Conservation (phyloP, 2,329 filamentous ascomycete species). For the Diaporthe citri region DNA sequence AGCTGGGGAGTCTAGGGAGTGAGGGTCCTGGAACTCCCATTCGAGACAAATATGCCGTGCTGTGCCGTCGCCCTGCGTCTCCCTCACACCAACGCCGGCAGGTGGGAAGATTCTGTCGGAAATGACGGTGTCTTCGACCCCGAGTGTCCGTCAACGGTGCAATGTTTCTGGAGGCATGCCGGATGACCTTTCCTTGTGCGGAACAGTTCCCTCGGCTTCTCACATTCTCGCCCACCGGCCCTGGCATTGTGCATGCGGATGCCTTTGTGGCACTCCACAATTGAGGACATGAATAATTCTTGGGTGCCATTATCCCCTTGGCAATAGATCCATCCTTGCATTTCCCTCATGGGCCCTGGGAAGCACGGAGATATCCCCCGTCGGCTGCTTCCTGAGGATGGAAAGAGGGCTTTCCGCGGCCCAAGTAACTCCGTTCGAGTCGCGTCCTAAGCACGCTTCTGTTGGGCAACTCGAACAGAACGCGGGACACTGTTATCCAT, state of each 20-base stretch:
- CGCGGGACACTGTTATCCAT: no score
- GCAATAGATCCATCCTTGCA: not conserved
- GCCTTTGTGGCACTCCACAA: not conserved
- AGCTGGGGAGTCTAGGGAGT: not conserved
- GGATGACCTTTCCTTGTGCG: not conserved
- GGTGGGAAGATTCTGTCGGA: not conserved
- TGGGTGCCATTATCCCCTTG: not conserved
- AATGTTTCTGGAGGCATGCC: not conserved
- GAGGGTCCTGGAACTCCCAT: not conserved
- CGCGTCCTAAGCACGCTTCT: not conserved
- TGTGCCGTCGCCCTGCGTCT: conserved; percentile 11
- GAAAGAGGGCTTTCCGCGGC: not conserved
- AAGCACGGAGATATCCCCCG: not conserved
- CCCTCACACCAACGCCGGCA: not conserved
- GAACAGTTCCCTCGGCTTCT: not conserved
- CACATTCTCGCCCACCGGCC: not conserved
- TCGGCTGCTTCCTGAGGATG: not conserved
- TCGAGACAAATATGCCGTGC: not conserved
- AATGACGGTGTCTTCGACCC: not conserved
- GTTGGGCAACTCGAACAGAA: not conserved
- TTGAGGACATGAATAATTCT: not conserved
- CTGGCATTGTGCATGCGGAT: not conserved
- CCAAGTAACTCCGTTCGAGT: not conserved
- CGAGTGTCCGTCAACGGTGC: not conserved
- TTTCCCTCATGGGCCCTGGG: not conserved